Conservation (phyloP, 2,329 filamentous ascomycete species). For the Fusarium staphyleae region DNA sequence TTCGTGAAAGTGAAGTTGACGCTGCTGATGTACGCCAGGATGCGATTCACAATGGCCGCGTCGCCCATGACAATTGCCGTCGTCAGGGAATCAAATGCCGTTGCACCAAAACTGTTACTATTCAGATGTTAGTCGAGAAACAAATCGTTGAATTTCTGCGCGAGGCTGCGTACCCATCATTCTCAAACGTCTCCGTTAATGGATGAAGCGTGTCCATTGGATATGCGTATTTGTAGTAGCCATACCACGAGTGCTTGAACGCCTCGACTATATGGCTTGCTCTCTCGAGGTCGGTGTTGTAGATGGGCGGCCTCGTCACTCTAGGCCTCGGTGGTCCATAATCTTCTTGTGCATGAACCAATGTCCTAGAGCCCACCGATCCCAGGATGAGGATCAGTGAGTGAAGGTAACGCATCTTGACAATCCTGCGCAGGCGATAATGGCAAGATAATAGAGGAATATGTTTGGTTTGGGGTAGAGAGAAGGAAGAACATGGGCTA, state of each 20-base stretch:
- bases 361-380: no score
- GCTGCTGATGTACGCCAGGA: conserved; percentile 72
- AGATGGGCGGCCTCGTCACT: not conserved
- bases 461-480: no score
- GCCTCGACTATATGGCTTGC: conserved; percentile 61
- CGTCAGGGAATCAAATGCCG: conserved; percentile 79
- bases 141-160: no score
- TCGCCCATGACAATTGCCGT: conserved; percentile 82
- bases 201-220: conserved; percentile 79
- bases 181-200: conserved; percentile 66
- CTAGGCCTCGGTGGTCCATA: no score
- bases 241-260: conserved; percentile 75
- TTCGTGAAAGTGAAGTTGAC: conserved; percentile 73
- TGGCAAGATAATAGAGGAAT: no score
- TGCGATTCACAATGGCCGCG: conserved; percentile 69
- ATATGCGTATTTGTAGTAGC: conserved; percentile 77
- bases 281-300: not conserved
- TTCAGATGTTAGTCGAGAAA: not conserved
- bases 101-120: conserved; percentile 86
- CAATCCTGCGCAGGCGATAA: no score
- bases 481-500: no score
- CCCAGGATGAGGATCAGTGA: no score
- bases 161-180: conserved; percentile 67
- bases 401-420: no score
- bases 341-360: no score